A percentile compares a stretch with the other conserved stretches of the same genome.
Conservation (phyloP, 495 filamentous ascomycete species). For the Trypethelium eluteriae region DNA sequence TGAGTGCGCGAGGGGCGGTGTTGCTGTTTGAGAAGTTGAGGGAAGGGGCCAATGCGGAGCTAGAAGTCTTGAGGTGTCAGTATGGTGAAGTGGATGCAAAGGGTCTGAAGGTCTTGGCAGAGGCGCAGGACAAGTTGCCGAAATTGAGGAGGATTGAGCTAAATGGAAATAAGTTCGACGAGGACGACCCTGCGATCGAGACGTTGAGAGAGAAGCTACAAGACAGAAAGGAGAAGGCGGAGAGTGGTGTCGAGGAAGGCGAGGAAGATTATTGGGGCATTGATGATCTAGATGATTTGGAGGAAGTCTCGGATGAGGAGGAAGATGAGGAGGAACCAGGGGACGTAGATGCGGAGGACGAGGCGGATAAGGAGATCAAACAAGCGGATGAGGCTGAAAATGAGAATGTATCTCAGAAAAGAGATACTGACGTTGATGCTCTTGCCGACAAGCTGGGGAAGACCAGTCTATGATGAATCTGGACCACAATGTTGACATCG, state of each 20-base stretch:
- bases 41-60: slow-evolving; percentile 64
- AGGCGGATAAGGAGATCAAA: slow-evolving; percentile 60
- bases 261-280: slow-evolving; percentile 62
- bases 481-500: neutral
- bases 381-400: slow-evolving; percentile 67
- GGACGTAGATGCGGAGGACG: slow-evolving; percentile 51
- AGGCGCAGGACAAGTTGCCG: slow-evolving; percentile 54
- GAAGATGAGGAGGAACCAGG: slow-evolving; percentile 62
- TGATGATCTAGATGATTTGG: slow-evolving; percentile 76
- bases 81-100: slow-evolving; percentile 85
- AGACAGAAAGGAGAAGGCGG: slow-evolving; percentile 49
- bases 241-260: slow-evolving; percentile 52
- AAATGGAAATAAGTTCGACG: slow-evolving; percentile 90
- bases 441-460: slow-evolving; percentile 67
- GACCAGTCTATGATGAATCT: slow-evolving; percentile 37
- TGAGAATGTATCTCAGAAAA: slow-evolving; percentile 59
- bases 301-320: slow-evolving; percentile 62
- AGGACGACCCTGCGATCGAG: slow-evolving; percentile 63
- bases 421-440: slow-evolving; percentile 74
- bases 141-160: slow-evolving; percentile 75
- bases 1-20: slow-evolving; percentile 70
- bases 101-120: slow-evolving; percentile 60
- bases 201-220: slow-evolving; percentile 46
- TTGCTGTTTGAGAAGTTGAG: slow-evolving; percentile 64
- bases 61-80: slow-evolving; percentile 75